A percentile compares a stretch with the other conserved stretches of the same genome.
Evolutionary conservation across 2,329 filamentous ascomycete species (phyloP).

Genomic region (Thelonectria discophora): DNA sequence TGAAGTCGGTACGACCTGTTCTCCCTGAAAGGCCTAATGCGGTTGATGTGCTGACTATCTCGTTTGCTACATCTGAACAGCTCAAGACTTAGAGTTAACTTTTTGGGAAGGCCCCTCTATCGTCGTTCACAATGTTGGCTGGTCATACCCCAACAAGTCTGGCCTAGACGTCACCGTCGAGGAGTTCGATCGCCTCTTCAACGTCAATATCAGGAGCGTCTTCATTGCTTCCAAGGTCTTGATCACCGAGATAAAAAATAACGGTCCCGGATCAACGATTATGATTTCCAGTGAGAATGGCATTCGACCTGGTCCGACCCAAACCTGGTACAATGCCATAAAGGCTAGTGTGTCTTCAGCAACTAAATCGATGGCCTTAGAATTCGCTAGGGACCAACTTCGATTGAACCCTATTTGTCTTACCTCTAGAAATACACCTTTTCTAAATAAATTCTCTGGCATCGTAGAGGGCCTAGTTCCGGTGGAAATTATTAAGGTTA

Average conservation of each 20-base stretch:
- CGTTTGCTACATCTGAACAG: constrained; percentile 1
- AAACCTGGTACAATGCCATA: constrained; percentile 29
- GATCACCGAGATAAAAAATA: constrained; percentile 29
- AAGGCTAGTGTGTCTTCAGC: constrained; percentile 27
- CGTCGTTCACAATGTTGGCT: constrained; percentile 28
- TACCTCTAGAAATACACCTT: constrained; percentile 24
- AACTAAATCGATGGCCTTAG: constrained; percentile 27
- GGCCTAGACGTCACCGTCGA: constrained; percentile 23
- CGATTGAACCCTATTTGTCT: constrained; percentile 28
- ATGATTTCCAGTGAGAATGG: constrained; percentile 29
- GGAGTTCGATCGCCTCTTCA: constrained; percentile 21
- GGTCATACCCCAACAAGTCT: constrained; percentile 26
- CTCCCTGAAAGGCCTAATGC: too few relatives aligned
- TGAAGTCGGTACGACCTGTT: constrained; percentile 28
- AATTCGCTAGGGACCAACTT: constrained; percentile 27
- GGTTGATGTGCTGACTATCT: too few relatives aligned
- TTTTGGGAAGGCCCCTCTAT: constrained; percentile 26
- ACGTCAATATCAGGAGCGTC: constrained; percentile 27
- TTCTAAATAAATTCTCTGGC: constrained; percentile 30
- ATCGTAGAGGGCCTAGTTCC: constrained; percentile 30
- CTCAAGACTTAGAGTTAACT: constrained; percentile 23
- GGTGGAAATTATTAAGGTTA: constrained; percentile 30
- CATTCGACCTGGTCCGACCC: constrained; percentile 20
- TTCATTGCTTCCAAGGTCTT: constrained; percentile 27
- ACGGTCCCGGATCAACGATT: constrained; percentile 27